phyloP scores from a whole-genome alignment of 371 early-diverging fungal genomes.

The Polyrhizophydium stewartii region DNA sequence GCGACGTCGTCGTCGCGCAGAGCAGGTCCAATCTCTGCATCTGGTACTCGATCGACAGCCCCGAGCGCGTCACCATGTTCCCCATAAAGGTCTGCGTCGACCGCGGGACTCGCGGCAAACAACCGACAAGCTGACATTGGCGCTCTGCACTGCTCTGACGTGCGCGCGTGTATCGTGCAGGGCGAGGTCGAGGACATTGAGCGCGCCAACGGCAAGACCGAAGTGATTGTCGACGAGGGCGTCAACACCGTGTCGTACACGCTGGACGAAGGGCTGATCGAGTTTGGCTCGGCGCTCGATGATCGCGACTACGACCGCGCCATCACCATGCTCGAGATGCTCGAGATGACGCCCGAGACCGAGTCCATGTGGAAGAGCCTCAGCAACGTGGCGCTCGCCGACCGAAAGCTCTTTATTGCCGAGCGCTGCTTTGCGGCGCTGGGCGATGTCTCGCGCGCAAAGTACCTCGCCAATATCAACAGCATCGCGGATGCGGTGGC shows the following conservation, averaged over 20 bases:
- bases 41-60: constrained; percentile 53
- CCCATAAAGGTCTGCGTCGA: constrained; percentile 51
- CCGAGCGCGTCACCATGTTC: constrained; percentile 52
- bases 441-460: constrained; percentile 44
- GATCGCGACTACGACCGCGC: constrained; percentile 52
- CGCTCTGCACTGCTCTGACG: background rate
- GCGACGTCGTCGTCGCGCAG: constrained; percentile 56
- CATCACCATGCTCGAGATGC: constrained; percentile 44
- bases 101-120: too few relatives aligned
- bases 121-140: constrained; percentile 1
- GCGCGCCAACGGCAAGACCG: constrained; percentile 45
- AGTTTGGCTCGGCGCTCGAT: constrained; percentile 53
- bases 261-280: constrained; percentile 53
- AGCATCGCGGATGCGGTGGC: constrained; percentile 18
- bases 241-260: constrained; percentile 54
- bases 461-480: constrained; percentile 34
- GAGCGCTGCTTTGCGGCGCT: constrained; percentile 49
- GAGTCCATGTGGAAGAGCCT: constrained; percentile 56
- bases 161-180: too few relatives aligned
- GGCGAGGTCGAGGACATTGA: constrained; percentile 56
- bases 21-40: constrained; percentile 46
- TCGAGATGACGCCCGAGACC: constrained; percentile 51
- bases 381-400: constrained; percentile 34
- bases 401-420: constrained; percentile 38
- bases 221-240: constrained; percentile 56